Percentiles rank a stretch among this genome's conserved stretches.
Evolutionary conservation across 1,284 basidiomycete species (phyloP).

Genomic region (Crepidotus sp.): DNA sequence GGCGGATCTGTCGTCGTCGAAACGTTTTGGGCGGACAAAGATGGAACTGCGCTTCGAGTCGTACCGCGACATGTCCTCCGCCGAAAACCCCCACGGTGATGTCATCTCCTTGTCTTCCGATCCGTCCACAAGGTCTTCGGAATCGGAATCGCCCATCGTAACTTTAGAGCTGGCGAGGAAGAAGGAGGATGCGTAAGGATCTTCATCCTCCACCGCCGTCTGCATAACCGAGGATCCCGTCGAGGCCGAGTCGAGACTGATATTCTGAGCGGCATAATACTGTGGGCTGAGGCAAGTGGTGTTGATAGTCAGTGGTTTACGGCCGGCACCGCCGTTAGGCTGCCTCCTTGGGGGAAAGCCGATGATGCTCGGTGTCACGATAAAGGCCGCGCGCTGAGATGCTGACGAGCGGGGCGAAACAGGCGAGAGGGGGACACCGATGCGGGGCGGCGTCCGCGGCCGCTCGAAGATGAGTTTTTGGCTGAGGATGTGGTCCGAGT

Average conservation of each 20-base stretch:
- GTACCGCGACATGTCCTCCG: conserved; percentile 32
- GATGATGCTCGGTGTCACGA: conserved; percentile 22
- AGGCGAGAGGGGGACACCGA: conserved; percentile 43
- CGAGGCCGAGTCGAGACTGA: conserved; percentile 41
- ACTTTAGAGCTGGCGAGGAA: conserved; percentile 41
- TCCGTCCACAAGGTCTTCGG: conserved; percentile 32
- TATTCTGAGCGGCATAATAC: conserved; percentile 44
- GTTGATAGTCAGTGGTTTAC: conserved; percentile 49
- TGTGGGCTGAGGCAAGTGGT: conserved; percentile 43
- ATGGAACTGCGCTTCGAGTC: conserved; percentile 29
- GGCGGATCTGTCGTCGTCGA: conserved; percentile 28
- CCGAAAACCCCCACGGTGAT: conserved; percentile 34
- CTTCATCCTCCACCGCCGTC: conserved; percentile 56
- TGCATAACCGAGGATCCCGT: conserved; percentile 55
- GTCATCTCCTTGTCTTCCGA: conserved; percentile 39
- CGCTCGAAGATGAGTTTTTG: conserved; percentile 21
- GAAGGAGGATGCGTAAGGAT: conserved; percentile 45
- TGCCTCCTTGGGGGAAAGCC: conserved; percentile 26
- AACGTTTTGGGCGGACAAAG: conserved; percentile 20
- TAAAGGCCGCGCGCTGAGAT: conserved; percentile 3
- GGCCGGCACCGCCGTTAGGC: conserved; percentile 22
- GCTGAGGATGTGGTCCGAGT: conserved; percentile 14
- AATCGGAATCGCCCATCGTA: conserved; percentile 32
- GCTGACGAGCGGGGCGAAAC: conserved; percentile 35
- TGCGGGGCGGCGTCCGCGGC: conserved; percentile 33